These are phyloP conservation scores for Paramyrothecium roridum DNA, from an alignment of 2,329 filamentous ascomycete species.

Conservation along the genomic window DNA sequence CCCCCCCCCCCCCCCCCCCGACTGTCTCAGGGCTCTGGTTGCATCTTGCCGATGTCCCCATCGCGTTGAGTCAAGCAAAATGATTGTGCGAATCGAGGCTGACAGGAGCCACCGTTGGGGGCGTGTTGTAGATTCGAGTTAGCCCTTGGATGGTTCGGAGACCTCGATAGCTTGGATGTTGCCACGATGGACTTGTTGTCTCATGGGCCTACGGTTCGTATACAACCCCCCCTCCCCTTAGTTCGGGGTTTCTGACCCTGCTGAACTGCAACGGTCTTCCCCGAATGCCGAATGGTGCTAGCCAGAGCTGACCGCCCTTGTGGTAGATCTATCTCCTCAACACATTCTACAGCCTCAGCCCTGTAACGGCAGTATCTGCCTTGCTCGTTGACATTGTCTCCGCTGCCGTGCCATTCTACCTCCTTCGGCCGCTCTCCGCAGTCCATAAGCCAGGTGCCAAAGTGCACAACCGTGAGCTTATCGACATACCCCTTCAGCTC, in stretches of 20 bases:
- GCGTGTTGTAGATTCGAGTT: slow-evolving; percentile 58
- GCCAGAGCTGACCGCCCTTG: slow-evolving; percentile 7
- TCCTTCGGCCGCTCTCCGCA: slow-evolving; percentile 66
- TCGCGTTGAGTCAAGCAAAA: background rate
- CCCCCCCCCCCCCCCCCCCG: background rate
- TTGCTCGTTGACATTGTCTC: slow-evolving; percentile 67
- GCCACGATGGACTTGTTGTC: slow-evolving; percentile 65
- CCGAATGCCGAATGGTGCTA: slow-evolving; percentile 4
- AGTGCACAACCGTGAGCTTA: slow-evolving; percentile 60
- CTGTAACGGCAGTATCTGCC: slow-evolving; percentile 56
- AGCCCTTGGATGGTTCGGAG: slow-evolving; percentile 67
- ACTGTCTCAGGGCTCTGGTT: background rate
- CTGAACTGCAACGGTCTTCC: no score
- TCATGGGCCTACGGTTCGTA: slow-evolving; percentile 66
- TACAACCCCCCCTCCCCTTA: slow-evolving; percentile 5
- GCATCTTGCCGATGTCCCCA: background rate
- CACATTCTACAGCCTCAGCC: slow-evolving; percentile 72
- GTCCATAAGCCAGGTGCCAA: slow-evolving; percentile 56
- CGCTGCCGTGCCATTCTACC: slow-evolving; percentile 68
- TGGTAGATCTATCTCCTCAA: slow-evolving; percentile 67
- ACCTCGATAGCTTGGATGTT: slow-evolving; percentile 72
- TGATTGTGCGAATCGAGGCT: background rate
- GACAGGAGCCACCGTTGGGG: background rate
- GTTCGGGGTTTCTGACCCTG: background rate
- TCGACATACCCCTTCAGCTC: slow-evolving; percentile 60